These are phyloP conservation scores for Lantana camara DNA, from an alignment of 257 asterid genomes.

Conservation along the genomic window DNA sequence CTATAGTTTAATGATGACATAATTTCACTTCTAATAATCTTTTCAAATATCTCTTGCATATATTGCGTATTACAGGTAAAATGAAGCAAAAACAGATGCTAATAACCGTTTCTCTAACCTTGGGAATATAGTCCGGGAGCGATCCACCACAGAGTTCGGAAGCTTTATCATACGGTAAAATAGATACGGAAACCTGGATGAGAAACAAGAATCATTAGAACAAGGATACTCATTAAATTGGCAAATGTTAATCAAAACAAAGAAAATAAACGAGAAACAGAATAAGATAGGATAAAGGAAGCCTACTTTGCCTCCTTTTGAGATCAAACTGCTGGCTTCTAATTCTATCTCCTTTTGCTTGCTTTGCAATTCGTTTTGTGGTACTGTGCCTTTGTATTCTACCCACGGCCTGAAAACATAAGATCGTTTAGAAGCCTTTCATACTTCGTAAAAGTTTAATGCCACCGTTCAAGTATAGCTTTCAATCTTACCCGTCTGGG, in stretches of 20 bases:
- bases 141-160: constrained; percentile 72
- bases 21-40: too few species aligned
- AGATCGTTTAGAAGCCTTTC: background rate
- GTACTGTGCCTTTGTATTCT: constrained; percentile 71
- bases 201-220: background rate
- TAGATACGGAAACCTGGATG: constrained; percentile 60
- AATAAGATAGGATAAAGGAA: background rate
- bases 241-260: background rate
- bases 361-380: constrained; percentile 57
- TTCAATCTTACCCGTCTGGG: constrained; percentile 61
- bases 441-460: too few species aligned
- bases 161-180: constrained; percentile 65
- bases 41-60: too few species aligned
- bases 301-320: constrained; percentile 73
- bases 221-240: background rate
- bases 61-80: background rate
- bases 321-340: constrained; percentile 65
- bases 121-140: constrained; percentile 80
- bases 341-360: constrained; percentile 61
- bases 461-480: too few species aligned
- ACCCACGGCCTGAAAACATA: constrained; percentile 66
- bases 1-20: too few species aligned
- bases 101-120: constrained; percentile 42
- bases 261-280: background rate
- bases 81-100: background rate